Conservation (phyloP, 164 flowering plant genomes). For the Kingdonia uniflora region DNA sequence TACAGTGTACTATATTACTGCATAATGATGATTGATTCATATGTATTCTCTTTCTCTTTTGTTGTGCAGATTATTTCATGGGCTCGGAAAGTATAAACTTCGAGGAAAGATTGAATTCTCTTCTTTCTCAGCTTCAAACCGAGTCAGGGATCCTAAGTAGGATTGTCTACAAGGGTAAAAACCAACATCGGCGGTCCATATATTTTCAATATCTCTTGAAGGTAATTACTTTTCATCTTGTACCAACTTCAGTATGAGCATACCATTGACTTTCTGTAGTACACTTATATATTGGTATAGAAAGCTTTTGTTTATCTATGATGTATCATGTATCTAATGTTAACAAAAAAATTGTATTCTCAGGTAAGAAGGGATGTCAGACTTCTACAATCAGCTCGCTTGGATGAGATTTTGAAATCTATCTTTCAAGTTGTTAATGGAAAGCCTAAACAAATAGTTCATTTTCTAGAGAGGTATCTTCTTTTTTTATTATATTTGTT, state of each 20-base stretch:
- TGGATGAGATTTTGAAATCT: conserved; percentile 2
- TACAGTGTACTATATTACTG: too few species aligned
- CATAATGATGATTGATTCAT: too few species aligned
- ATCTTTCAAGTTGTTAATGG: neutral
- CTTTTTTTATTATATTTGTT: neutral
- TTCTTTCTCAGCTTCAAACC: conserved; percentile 1
- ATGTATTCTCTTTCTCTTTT: too few species aligned
- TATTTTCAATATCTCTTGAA: conserved; percentile 6
- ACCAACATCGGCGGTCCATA: neutral
- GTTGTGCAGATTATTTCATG: neutral
- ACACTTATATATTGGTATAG: too few species aligned
- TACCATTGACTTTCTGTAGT: neutral
- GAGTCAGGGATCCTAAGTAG: conserved; percentile 3
- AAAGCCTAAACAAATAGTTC: conserved; percentile 1
- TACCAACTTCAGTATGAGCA: neutral
- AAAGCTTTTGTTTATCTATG: too few species aligned
- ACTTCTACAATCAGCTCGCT: neutral
- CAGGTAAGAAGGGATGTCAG: conserved; percentile 6
- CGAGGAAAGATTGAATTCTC: neutral
- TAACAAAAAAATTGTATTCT: neutral
- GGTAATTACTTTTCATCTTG: neutral
- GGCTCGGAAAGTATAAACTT: neutral
- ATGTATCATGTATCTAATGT: neutral
- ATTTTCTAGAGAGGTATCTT: conserved; percentile 1
- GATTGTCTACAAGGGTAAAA: conserved; percentile 7